Base-by-base conservation (phyloP, 129 eudicot species). In the Tagetes patula region DNA sequence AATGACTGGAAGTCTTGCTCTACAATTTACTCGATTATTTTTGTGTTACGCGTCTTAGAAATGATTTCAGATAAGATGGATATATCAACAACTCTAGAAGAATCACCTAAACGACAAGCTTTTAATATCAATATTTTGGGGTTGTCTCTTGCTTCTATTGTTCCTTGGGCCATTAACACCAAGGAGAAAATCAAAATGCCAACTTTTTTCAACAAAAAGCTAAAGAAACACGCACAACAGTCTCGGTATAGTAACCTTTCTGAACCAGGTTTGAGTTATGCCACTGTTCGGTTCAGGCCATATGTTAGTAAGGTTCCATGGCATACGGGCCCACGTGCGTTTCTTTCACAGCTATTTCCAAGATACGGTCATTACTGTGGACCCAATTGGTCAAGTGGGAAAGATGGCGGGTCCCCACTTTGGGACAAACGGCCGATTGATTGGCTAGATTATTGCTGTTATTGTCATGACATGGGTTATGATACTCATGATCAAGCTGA, bases 341-440 rank as follows among this genome's bases (percentile, higher is more conserved):
- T 94, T 75, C 81, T 94, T 59, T 94, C 99, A 58, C 96, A 88
- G 75, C 60, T 94, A 4, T 94, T 94, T 80, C 99, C 99, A 11
- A 79, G 97, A 39, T 94, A 94, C 32, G 99, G 97, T 70, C 96
- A 85, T 78, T 94, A 94, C 74, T 94, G 99, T 73, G 97, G 99
- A 30, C 99, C 99, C 14, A 94, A 94, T 76, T 94, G 99, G 99
- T 94, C 99, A 5, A 94, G 99, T 71, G 99, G 99, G 34, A 94
- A 83, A 74, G 97, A 94, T 62, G 74, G 83, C 43, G 99, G 99
- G 52, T 94, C 99, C 4, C 83, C 75, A 60, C 81, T 94, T 13
- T 94, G 99, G 99, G 99, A 94, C 80, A 90, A 78, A 74, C 83
- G 99, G 1, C 99, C 99, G 0, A 94, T 90, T 73, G 97, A 94